Evolutionary conservation across 208 protist genomes (phyloP), one percentile per base, ranked within the genome.

Genomic region (Trypanosoma cruzi): DNA sequence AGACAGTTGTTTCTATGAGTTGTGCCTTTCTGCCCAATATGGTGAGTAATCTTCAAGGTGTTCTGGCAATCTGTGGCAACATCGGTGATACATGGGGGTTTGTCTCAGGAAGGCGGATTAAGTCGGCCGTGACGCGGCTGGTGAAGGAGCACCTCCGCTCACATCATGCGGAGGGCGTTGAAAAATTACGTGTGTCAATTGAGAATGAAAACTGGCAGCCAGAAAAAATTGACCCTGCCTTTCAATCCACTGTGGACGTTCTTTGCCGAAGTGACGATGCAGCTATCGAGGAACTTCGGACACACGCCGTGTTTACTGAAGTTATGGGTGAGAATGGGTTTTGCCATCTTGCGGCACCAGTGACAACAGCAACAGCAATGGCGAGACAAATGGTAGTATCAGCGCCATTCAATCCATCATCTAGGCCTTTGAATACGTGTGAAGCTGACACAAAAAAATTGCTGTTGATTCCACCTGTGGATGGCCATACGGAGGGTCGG

Each of bases 171-270:
- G 48, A 68, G 42, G 77, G 81, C 63, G 74, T 81, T 49, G 90
- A 91, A 64, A 91, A 88, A 40, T 54, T 96, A 28, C 75, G 63
- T 8, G 75, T 92, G 57, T 79, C 91, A 37, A 61, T 88, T 46
- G 86, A 91, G 54, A 78, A 64, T 14, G 90, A 96, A 70, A 84
- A 74, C 44, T 96, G 90, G 90, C 37, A 62, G 22, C 71, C 84
- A 13, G 80, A 85, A 31, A 81, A 82, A 18, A 72, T 93, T 46
- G 80, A 87, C 56, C 52, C 61, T 5, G 37, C 76, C 6, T 90
- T 92, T 64, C 90, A 96, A 70, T 54, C 67, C 28, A 77, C 84
- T 71, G 73, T 93, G 34, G 84, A 88, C 72, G 57, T 64, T 11
- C 66, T 96, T 72, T 93, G 83, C 64, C 66, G 72, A n/a, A 60